Evolutionary conservation across 768 basidiomycete species (phyloP).

Genomic region (Candolleomyces aberdarensis): DNA sequence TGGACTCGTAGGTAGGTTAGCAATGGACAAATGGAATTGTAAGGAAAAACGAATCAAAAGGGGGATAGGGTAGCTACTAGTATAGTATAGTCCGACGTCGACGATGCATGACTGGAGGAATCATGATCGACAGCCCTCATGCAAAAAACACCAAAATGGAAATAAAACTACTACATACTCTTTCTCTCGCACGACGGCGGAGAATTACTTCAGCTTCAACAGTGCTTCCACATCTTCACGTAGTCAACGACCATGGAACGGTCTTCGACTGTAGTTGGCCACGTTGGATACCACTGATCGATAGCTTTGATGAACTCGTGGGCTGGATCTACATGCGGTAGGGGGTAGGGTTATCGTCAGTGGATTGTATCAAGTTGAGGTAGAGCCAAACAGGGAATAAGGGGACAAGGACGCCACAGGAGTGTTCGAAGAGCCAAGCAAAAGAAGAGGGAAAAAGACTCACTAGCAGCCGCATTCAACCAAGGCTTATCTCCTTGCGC

Average conservation of each 20-base stretch:
- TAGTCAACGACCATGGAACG: slow-evolving; percentile 72
- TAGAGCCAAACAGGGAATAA: neutral
- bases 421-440: neutral
- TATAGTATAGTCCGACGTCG: too few species aligned
- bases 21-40: too few species aligned
- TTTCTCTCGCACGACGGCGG: neutral
- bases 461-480: slow-evolving; percentile 58
- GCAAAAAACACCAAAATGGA: slow-evolving; percentile 1
- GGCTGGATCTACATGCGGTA: slow-evolving; percentile 49
- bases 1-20: too few species aligned
- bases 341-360: slow-evolving; percentile 2
- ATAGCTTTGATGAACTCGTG: slow-evolving; percentile 57
- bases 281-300: slow-evolving; percentile 67
- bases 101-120: too few species aligned
- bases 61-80: too few species aligned
- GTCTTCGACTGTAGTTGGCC: slow-evolving; percentile 61
- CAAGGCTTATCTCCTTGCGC: slow-evolving; percentile 77
- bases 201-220: slow-evolving; percentile 21
- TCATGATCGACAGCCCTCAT: neutral
- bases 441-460: slow-evolving; percentile 16
- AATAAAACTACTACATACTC: neutral
- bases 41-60: too few species aligned
- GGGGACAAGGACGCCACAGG: neutral
- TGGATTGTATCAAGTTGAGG: neutral
- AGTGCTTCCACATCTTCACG: slow-evolving; percentile 59